These are phyloP conservation scores for Apiospora sp. DNA, from an alignment of 2,329 filamentous ascomycete species.

Conservation along the genomic window DNA sequence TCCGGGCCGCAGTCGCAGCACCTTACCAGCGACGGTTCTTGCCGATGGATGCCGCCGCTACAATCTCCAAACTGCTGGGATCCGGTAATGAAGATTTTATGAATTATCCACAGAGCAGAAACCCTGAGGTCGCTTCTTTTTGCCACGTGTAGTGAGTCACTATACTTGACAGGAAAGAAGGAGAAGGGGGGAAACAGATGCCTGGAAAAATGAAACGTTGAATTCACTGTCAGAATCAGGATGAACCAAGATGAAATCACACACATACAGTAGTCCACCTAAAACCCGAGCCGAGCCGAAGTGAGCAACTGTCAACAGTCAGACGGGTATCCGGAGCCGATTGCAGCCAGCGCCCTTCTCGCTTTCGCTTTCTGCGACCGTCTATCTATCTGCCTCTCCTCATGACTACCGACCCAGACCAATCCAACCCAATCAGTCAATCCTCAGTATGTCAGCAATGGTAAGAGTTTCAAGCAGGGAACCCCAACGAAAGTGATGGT, in stretches of 20 bases:
- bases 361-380: neutral
- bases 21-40: neutral
- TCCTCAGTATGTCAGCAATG: neutral
- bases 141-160: neutral
- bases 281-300: neutral
- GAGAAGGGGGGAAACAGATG: neutral
- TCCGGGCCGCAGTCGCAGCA: neutral
- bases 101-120: neutral
- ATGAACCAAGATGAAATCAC: neutral
- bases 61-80: neutral
- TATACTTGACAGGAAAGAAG: neutral
- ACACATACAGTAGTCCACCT: neutral
- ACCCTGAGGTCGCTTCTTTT: neutral
- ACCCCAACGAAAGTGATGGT: neutral
- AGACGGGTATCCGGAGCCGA: neutral
- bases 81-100: neutral
- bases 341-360: neutral
- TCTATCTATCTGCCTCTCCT: neutral
- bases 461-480: neutral
- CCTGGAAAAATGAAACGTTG: neutral
- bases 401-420: too few species aligned
- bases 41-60: slow-evolving; percentile 19
- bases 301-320: neutral
- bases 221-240: neutral
- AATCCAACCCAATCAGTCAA: neutral